Evolutionary conservation across 2,329 filamentous ascomycete species (phyloP).

Genomic region (Trichophyton simii): DNA sequence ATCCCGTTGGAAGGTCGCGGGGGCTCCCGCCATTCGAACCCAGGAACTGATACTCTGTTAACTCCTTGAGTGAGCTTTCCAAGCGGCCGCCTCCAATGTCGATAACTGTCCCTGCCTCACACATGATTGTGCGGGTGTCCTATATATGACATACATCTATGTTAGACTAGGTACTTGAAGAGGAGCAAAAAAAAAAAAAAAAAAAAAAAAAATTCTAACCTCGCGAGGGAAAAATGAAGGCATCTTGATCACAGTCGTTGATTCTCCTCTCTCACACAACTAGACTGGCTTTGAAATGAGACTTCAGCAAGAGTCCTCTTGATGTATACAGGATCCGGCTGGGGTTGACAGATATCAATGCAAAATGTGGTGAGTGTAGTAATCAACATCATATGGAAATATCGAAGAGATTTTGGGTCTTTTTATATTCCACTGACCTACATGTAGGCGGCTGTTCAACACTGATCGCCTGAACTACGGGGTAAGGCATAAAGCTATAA

Average conservation of each 20-base stretch:
- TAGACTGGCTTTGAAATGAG: neutral
- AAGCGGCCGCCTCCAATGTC: conserved; percentile 4
- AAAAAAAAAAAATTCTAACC: neutral
- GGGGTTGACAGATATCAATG: neutral
- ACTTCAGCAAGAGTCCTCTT: neutral
- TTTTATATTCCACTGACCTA: neutral
- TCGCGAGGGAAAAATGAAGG: neutral
- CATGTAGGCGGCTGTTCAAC: neutral
- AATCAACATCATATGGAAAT: neutral
- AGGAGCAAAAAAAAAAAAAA: neutral
- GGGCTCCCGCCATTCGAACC: neutral
- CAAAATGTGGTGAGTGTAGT: neutral
- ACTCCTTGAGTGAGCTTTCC: neutral
- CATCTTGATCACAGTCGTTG: neutral
- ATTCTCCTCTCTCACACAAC: neutral
- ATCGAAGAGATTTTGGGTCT: neutral
- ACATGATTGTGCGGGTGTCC: neutral
- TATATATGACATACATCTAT: neutral
- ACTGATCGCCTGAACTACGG: neutral
- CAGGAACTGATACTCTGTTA: neutral
- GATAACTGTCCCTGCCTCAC: conserved; percentile 7
- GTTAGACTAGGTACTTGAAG: neutral
- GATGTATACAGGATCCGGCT: neutral
- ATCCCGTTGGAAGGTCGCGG: neutral
- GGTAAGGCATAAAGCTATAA: neutral